Base-by-base conservation (phyloP, 192 early-diverging fungal species). In the Rhizoclosmatium globosum region DNA sequence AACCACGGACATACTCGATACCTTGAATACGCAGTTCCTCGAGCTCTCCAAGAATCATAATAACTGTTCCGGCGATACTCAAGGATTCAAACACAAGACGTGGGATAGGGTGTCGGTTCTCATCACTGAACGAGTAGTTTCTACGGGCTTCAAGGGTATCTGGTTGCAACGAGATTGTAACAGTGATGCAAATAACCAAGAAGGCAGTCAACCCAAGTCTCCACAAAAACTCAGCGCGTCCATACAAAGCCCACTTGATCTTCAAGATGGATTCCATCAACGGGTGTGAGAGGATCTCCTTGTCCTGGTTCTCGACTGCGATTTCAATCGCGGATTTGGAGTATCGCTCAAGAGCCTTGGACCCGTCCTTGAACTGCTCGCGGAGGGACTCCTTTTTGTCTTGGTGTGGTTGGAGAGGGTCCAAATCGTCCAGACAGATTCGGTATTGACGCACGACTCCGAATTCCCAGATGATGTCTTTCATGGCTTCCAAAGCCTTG, bases 201-300 rank as follows among this genome's bases (percentile, higher is more conserved):
- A 78, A 21, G 41, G 59, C 6, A 6, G 81, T 47, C 39, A 79
- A n/a, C 15, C 42, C 41, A 19, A 82, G n/a, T 23, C 57, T 42
- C 6, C 19, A 57, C 64, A 61, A 4, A 64, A 82, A 82, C 38
- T 19, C 45, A n/a, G 7, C 56, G 50, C 69, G 64, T 7, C 64
- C 77, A 56, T 82, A 82, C 3, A 82, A 62, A 39, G 50, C 56
- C 82, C 82, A 82, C 47, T 82, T 82, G 58, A 64, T 73, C 31
- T 65, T 56, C 7, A 82, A 61, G 44, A 82, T 19, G 21, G 64
- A 44, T 43, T 61, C 38, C 39, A 82, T 61, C 23, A 82, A 23
- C 13, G 78, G 78, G 47, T 72, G 65, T 11, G 41, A 46, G 38
- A 82, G 19, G 38, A 78, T 73, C 9, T 58, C 69, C 59, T 68